Evolutionary conservation across 768 basidiomycete species (phyloP).

Genomic region (Jaapia argillacea): DNA sequence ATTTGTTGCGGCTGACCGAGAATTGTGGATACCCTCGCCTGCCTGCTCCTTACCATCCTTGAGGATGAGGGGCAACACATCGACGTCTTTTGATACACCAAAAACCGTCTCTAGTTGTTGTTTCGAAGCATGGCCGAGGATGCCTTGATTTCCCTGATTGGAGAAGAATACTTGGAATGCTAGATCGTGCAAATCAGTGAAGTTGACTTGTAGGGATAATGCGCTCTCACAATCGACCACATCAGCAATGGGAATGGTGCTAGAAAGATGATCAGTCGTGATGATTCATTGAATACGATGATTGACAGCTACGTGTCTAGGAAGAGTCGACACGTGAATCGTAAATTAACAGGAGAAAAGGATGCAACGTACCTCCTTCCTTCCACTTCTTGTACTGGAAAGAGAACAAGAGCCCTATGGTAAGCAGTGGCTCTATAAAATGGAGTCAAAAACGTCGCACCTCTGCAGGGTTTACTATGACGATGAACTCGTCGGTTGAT

Average conservation of each 20-base stretch:
- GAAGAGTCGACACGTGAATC: too few species aligned
- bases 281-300: not conserved
- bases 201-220: not conserved
- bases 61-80: constrained; percentile 51
- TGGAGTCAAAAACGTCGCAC: constrained; percentile 26
- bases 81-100: constrained; percentile 50
- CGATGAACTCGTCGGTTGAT: constrained; percentile 61
- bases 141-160: constrained; percentile 68
- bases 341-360: too few species aligned
- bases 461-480: constrained; percentile 57
- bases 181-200: constrained; percentile 16
- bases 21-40: constrained; percentile 35
- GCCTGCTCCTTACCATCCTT: constrained; percentile 51
- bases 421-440: not conserved
- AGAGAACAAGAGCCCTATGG: constrained; percentile 4
- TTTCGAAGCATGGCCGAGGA: constrained; percentile 63
- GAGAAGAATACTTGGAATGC: constrained; percentile 69
- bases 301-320: constrained; percentile 62
- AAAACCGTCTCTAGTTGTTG: constrained; percentile 77
- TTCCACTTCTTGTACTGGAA: constrained; percentile 70
- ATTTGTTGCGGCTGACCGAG: constrained; percentile 13
- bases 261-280: constrained; percentile 17
- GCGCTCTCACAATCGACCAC: constrained; percentile 69
- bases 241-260: constrained; percentile 58
- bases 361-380: constrained; percentile 57